Conservation (phyloP, 805 yeast genomes). For the Komagataella mondaviorum region DNA sequence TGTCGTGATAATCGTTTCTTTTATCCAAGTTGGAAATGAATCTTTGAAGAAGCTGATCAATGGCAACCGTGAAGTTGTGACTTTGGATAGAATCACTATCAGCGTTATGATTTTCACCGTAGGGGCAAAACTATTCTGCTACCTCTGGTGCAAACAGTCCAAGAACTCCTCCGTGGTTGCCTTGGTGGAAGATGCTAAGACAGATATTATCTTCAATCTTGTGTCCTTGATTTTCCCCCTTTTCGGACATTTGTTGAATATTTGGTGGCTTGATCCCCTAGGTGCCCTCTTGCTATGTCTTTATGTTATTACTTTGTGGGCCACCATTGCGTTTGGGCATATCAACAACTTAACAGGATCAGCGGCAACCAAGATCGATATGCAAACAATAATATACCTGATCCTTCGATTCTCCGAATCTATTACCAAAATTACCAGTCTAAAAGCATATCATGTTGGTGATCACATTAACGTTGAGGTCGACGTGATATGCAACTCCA, state of each 20-base stretch:
- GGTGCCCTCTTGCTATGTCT: conserved; percentile 56
- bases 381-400: conserved; percentile 53
- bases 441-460: conserved; percentile 68
- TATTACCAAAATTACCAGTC: conserved; percentile 47
- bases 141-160: conserved; percentile 47
- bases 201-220: conserved; percentile 62
- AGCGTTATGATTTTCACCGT: conserved; percentile 54
- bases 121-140: conserved; percentile 43
- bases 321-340: conserved; percentile 51
- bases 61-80: conserved; percentile 24
- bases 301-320: conserved; percentile 56
- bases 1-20: conserved; percentile 55
- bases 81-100: conserved; percentile 35
- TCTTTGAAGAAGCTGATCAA: conserved; percentile 35
- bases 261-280: conserved; percentile 65
- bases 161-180: conserved; percentile 63
- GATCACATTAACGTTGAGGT: conserved; percentile 68
- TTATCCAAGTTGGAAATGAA: conserved; percentile 59
- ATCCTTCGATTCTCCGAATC: conserved; percentile 58
- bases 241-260: conserved; percentile 32
- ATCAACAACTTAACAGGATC: conserved; percentile 67
- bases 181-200: conserved; percentile 68
- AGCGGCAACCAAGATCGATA: conserved; percentile 46
- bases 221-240: conserved; percentile 64
- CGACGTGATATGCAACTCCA: conserved; percentile 45